Percentiles rank a stretch among this genome's conserved stretches.
phyloP scores from a whole-genome alignment of 495 filamentous ascomycete genomes.

The Penicillium arizonense region DNA sequence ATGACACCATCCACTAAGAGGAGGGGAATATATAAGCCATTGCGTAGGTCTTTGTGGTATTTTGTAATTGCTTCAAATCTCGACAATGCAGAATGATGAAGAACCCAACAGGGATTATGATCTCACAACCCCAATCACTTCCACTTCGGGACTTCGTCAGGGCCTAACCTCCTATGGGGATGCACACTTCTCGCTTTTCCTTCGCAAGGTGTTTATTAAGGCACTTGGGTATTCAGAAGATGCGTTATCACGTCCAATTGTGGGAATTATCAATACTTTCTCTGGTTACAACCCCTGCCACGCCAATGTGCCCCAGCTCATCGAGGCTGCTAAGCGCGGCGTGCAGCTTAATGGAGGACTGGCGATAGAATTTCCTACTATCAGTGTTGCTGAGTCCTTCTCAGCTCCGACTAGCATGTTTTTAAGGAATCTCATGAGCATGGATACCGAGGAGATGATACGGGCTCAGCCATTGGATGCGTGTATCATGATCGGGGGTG shows the following conservation, averaged over 20 bases:
- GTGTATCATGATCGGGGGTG: slow-evolving; percentile 63
- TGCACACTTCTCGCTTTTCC: slow-evolving; percentile 66
- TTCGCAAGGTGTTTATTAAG: slow-evolving; percentile 71
- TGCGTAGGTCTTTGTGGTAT: background rate
- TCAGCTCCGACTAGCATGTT: slow-evolving; percentile 68
- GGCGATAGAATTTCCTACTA: slow-evolving; percentile 66
- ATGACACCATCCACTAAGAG: slow-evolving; percentile 26
- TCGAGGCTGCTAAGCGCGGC: slow-evolving; percentile 63
- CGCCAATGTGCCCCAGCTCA: slow-evolving; percentile 63
- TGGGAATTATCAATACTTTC: slow-evolving; percentile 65
- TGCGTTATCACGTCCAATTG: slow-evolving; percentile 60
- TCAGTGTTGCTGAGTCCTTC: slow-evolving; percentile 63
- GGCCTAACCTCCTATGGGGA: slow-evolving; percentile 67
- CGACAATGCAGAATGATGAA: slow-evolving; percentile 4
- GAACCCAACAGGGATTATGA: slow-evolving; percentile 50
- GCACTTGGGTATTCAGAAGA: slow-evolving; percentile 66
- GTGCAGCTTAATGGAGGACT: slow-evolving; percentile 60
- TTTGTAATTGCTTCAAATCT: background rate
- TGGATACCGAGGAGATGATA: slow-evolving; percentile 75
- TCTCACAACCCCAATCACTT: slow-evolving; percentile 44
- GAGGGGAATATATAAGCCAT: slow-evolving; percentile 19
- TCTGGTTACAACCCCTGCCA: slow-evolving; percentile 70
- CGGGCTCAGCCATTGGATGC: slow-evolving; percentile 62
- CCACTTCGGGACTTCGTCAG: slow-evolving; percentile 53
- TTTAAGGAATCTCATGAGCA: slow-evolving; percentile 65